phyloP scores from a whole-genome alignment of 345 rosid species.

The Geranium brycei region DNA sequence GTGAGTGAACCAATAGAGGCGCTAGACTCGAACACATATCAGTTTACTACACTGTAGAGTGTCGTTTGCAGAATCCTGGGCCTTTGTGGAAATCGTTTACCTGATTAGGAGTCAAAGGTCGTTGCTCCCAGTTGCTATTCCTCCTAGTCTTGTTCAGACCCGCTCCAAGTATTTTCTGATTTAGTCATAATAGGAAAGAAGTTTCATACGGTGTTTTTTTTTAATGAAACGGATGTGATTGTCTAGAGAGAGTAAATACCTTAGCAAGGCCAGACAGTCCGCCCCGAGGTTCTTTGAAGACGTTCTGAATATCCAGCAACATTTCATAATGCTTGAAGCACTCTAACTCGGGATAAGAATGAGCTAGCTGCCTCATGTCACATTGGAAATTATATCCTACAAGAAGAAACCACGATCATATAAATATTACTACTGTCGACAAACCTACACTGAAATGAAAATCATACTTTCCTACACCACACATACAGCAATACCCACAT shows the following conservation, averaged over 20 bases:
- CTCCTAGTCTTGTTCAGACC: conserved; percentile 83
- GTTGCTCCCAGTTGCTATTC: conserved; percentile 77
- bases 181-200: background rate
- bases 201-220: background rate
- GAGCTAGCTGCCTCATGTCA: conserved; percentile 52
- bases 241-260: conserved; percentile 17
- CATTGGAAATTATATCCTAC: conserved; percentile 84
- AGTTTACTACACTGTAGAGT: background rate
- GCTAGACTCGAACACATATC: background rate
- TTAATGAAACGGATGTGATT: background rate
- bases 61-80: background rate
- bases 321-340: conserved; percentile 78
- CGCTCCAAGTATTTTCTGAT: conserved; percentile 75
- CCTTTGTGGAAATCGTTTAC: conserved; percentile 16
- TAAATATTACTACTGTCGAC: too few relatives aligned
- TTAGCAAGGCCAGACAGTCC: conserved; percentile 78
- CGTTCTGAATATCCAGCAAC: conserved; percentile 67
- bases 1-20: background rate
- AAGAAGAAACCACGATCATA: conserved; percentile 1
- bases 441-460: background rate
- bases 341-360: conserved; percentile 53
- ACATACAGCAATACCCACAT: background rate
- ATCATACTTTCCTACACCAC: background rate
- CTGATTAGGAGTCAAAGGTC: conserved; percentile 74
- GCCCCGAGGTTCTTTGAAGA: conserved; percentile 57